Evolutionary conservation across 139 green algal species (phyloP).

Genomic region (Chlamydomonas incerta): DNA sequence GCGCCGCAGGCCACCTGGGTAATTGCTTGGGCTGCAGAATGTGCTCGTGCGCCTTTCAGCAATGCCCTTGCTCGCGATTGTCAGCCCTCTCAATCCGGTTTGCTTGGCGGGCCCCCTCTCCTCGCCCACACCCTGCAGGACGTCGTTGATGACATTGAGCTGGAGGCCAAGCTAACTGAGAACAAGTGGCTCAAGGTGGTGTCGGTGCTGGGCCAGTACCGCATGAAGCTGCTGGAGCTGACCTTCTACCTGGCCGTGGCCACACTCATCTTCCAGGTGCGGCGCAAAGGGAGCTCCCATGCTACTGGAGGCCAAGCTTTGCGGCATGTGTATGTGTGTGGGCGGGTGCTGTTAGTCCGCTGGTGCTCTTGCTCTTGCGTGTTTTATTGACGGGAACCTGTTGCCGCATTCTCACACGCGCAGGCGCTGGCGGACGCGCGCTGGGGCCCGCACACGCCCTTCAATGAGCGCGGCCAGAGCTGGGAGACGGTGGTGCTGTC

Average conservation of each 20-base stretch:
- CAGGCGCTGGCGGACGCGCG: conserved; percentile 42
- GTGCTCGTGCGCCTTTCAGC: too few species aligned
- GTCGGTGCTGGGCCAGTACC: conserved; percentile 7
- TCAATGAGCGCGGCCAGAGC: neutral
- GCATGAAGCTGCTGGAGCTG: conserved; percentile 38
- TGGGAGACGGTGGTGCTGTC: conserved; percentile 20
- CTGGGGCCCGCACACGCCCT: neutral
- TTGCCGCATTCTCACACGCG: neutral
- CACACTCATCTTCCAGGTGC: conserved; percentile 43
- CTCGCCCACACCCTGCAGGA: conserved; percentile 1
- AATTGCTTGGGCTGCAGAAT: too few species aligned
- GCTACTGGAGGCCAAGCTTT: too few species aligned
- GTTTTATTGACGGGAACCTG: too few species aligned
- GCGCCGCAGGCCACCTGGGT: too few species aligned
- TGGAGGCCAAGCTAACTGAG: neutral
- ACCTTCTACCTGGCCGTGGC: conserved; percentile 45
- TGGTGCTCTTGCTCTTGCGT: too few species aligned
- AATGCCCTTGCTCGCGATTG: too few species aligned
- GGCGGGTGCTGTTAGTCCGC: too few species aligned
- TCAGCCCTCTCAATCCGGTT: too few species aligned
- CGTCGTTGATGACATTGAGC: conserved; percentile 49
- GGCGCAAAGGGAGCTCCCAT: neutral
- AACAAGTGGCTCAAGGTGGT: conserved; percentile 42
- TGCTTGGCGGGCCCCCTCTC: too few species aligned
- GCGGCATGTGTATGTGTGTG: too few species aligned